These are phyloP conservation scores for Hypoxylon lienhwacheense DNA, from an alignment of 495 filamentous ascomycete genomes.

Conservation along the genomic window DNA sequence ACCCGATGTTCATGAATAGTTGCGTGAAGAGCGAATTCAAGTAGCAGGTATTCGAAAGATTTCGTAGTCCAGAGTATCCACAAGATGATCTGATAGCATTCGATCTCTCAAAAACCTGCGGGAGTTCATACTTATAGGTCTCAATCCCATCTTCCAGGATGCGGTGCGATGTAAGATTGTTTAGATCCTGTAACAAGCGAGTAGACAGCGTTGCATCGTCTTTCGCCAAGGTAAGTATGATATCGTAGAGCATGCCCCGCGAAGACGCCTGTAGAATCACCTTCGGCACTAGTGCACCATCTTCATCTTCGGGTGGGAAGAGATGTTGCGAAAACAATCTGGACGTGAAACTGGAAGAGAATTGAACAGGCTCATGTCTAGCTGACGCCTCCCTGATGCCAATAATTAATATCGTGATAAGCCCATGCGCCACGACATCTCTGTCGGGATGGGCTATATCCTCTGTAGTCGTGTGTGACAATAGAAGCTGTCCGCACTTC, in stretches of 20 bases:
- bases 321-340: constrained; percentile 68
- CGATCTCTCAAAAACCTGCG: constrained; percentile 62
- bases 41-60: constrained; percentile 96
- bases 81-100: constrained; percentile 71
- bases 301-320: constrained; percentile 60
- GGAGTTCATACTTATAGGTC: constrained; percentile 57
- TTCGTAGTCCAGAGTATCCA: constrained; percentile 81
- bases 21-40: constrained; percentile 94
- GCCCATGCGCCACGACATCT: constrained; percentile 51
- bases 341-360: constrained; percentile 50
- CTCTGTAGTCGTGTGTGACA: constrained; percentile 50
- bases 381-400: constrained; percentile 23
- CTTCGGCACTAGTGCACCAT: constrained; percentile 30
- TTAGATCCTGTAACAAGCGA: constrained; percentile 55
- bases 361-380: constrained; percentile 10
- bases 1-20: constrained; percentile 93
- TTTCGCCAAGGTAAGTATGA: constrained; percentile 62
- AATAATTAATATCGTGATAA: constrained; percentile 48
- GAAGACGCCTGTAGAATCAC: constrained; percentile 58
- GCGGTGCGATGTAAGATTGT: constrained; percentile 56
- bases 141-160: constrained; percentile 19
- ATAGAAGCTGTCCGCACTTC: constrained; percentile 58
- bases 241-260: constrained; percentile 64
- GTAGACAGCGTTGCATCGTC: constrained; percentile 53
- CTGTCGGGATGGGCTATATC: constrained; percentile 54